Evolutionary conservation across 495 filamentous ascomycete genomes (phyloP).

Genomic region (Podospora conica): DNA sequence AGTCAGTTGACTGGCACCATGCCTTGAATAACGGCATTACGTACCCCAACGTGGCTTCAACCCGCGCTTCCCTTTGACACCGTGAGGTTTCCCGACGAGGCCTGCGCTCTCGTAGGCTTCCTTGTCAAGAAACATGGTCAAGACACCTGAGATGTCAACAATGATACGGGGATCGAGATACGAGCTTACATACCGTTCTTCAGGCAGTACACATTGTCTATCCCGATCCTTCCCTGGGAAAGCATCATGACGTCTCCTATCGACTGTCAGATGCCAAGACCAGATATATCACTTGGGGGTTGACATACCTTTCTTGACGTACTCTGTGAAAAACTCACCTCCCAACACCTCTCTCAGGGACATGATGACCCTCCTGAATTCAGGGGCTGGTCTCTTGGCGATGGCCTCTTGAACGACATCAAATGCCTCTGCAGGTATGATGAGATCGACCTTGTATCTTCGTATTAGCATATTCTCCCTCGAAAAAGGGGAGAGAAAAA

Average conservation of each 20-base stretch:
- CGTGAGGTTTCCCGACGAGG: conserved; percentile 65
- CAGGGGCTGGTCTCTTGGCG: conserved; percentile 28
- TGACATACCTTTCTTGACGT: conserved; percentile 73
- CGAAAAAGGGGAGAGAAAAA: neutral
- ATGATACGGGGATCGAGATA: neutral
- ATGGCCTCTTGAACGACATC: conserved; percentile 53
- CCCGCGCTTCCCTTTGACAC: conserved; percentile 48
- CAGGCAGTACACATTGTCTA: conserved; percentile 73
- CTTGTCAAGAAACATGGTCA: conserved; percentile 74
- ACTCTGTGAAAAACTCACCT: conserved; percentile 74
- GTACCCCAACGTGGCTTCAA: conserved; percentile 46
- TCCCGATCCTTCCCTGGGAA: conserved; percentile 73
- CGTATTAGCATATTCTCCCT: conserved; percentile 1
- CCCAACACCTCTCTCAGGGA: conserved; percentile 64
- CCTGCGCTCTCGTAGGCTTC: conserved; percentile 82
- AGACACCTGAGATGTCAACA: conserved; percentile 45
- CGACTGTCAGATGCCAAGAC: neutral
- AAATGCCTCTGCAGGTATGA: conserved; percentile 64
- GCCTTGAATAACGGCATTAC: conserved; percentile 5
- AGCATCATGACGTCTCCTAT: conserved; percentile 85
- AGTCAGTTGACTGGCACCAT: neutral
- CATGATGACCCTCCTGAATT: conserved; percentile 70
- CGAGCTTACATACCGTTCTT: conserved; percentile 50
- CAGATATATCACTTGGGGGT: neutral
- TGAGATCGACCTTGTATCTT: conserved; percentile 61